Base-by-base conservation (phyloP, 306 rosid genomes). In the Sesbania bispinosa region DNA sequence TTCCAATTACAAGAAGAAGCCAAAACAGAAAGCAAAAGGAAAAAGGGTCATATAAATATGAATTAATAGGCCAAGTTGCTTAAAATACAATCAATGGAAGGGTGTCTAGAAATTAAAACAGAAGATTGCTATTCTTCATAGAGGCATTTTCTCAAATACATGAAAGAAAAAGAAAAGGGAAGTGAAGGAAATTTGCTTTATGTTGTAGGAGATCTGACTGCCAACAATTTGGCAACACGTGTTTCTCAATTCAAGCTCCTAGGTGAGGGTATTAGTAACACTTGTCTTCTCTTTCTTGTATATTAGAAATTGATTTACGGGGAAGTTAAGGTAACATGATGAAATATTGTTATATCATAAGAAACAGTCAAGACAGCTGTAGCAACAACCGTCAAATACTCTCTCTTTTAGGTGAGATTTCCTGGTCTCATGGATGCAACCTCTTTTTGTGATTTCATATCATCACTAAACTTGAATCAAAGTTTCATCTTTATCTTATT, bases 281-380 rank as follows among this genome's bases (percentile, higher is more conserved):
- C 63, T 66, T 77, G 76, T 76, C 76, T 43, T 11, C 13, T 7
- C n/a, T n/a, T n/a, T n/a, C n/a, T 4, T 51, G 65, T 63, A 41
- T 42, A 55, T 66, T 60, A 61, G 30, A 19, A 52, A 69, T 50
- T 33, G 84, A 70, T 79, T 89, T 43, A 53, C 81, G 85, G 84
- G 23, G 82, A 87, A 73, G 81, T 73, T 82, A 80, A 85, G 87
- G 84, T 58, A 73, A 72, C 69, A 71, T 71, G 3, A 77, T 33
- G 57, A 20, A 35, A 27, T 33, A 13, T 59, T 41, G 77, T 29
- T 67, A 11, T 62, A 59, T 68, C 18, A 75, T 61, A 50, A 4
- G 87, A 85, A 84, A 63, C 13, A 57, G 88, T 88, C 88, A 83
- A 81, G 51, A 78, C 76, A 77, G 39, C 4, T 67, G 85, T 73